These are phyloP conservation scores for Plantago coronopus DNA, from an alignment of 305 asterid species.

Conservation along the genomic window DNA sequence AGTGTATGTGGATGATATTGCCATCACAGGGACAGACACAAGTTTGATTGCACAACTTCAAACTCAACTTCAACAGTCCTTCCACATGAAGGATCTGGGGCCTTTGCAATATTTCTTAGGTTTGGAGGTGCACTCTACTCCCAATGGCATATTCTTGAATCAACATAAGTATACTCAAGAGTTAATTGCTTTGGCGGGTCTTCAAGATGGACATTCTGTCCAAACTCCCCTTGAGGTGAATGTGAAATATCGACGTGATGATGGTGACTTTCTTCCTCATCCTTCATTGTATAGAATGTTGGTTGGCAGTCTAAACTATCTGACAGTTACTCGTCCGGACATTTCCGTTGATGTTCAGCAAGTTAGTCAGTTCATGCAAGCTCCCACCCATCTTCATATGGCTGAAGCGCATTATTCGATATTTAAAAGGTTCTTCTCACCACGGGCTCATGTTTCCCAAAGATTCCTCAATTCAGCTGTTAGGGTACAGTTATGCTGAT, in stretches of 20 bases:
- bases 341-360: no score
- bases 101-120: background rate
- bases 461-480: no score
- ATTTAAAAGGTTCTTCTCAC: no score
- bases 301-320: background rate
- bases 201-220: no score
- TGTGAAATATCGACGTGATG: background rate
- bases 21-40: background rate
- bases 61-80: background rate
- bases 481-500: no score
- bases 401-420: no score
- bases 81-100: background rate
- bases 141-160: background rate
- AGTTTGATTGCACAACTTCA: background rate
- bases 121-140: background rate
- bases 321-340: background rate
- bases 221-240: background rate
- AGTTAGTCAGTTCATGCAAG: no score
- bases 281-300: no score
- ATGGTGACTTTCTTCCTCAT: no score
- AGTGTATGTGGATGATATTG: slow-evolving; percentile 6
- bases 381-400: no score
- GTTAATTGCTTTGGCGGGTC: no score
- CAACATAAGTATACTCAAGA: background rate
- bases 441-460: no score